A percentile compares a stretch with the other conserved stretches of the same genome.
Evolutionary conservation across 2,329 filamentous ascomycete species (phyloP).

Genomic region (Xylariaceae sp.): DNA sequence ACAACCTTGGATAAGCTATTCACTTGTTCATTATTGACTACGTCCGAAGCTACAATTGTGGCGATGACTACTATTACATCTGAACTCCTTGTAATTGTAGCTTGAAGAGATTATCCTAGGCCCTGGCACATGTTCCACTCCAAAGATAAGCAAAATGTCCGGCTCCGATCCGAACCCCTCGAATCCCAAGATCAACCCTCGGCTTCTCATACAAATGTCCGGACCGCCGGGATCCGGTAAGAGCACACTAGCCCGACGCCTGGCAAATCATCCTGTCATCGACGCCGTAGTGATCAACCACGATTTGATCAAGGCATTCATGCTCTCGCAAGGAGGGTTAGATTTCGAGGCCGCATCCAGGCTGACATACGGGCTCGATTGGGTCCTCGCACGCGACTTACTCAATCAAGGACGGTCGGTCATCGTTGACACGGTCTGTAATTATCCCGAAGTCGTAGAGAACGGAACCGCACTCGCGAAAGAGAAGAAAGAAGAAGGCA

Average conservation of each 20-base stretch:
- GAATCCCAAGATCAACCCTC: no score
- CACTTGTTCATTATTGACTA: no score
- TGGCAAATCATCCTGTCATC: conserved; percentile 26
- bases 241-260: conserved; percentile 32
- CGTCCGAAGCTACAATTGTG: no score
- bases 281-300: conserved; percentile 34
- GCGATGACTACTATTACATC: no score
- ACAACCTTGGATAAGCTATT: no score
- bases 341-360: conserved; percentile 32
- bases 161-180: no score
- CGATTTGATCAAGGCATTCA: conserved; percentile 32
- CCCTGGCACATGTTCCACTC: no score
- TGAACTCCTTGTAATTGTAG: no score
- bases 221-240: conserved; percentile 38
- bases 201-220: conserved; percentile 35
- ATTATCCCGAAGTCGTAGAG: conserved; percentile 31
- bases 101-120: no score
- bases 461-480: conserved; percentile 28
- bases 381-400: conserved; percentile 32
- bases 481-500: no score
- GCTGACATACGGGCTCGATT: conserved; percentile 33
- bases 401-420: conserved; percentile 33
- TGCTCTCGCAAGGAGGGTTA: conserved; percentile 27
- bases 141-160: no score
- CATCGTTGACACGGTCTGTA: conserved; percentile 38